phyloP scores from a whole-genome alignment of 2,329 filamentous ascomycete genomes.

The Cercospora nicotianae region DNA sequence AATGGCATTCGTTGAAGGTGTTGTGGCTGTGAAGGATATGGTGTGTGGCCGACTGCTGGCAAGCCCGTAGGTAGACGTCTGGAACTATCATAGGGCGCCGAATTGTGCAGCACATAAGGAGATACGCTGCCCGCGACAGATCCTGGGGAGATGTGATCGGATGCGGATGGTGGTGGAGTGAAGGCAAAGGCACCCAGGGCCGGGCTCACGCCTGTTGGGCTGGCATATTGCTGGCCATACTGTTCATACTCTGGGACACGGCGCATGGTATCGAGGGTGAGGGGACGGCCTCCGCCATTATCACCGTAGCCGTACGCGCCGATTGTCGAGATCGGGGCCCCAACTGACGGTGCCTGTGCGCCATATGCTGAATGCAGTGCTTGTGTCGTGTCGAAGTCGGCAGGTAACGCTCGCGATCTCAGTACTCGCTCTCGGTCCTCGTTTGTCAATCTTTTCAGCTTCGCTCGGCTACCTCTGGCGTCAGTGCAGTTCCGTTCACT shows the following conservation, averaged over 20 bases:
- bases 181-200: slow-evolving; percentile 68
- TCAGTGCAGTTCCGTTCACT: slow-evolving; percentile 13
- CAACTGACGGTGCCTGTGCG: slow-evolving; percentile 44
- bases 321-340: slow-evolving; percentile 52
- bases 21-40: slow-evolving; percentile 35
- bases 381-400: slow-evolving; percentile 61
- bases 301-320: slow-evolving; percentile 46
- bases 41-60: slow-evolving; percentile 17
- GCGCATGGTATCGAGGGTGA: slow-evolving; percentile 68
- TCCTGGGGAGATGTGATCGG: slow-evolving; percentile 49
- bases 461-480: slow-evolving; percentile 52
- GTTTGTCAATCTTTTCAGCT: slow-evolving; percentile 61
- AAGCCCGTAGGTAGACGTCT: slow-evolving; percentile 28
- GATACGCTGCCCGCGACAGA: slow-evolving; percentile 44
- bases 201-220: slow-evolving; percentile 64
- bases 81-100: slow-evolving; percentile 28
- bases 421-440: slow-evolving; percentile 63
- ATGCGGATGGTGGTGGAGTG: slow-evolving; percentile 54
- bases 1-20: slow-evolving; percentile 45
- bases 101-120: slow-evolving; percentile 40
- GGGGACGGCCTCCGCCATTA: slow-evolving; percentile 64
- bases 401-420: slow-evolving; percentile 59
- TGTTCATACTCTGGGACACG: slow-evolving; percentile 65
- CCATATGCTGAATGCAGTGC: slow-evolving; percentile 58
- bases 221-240: slow-evolving; percentile 61